Evolutionary conservation across 225 moss, liverwort and hornwort genomes (phyloP).

Genomic region (Polytrichum formosum): DNA sequence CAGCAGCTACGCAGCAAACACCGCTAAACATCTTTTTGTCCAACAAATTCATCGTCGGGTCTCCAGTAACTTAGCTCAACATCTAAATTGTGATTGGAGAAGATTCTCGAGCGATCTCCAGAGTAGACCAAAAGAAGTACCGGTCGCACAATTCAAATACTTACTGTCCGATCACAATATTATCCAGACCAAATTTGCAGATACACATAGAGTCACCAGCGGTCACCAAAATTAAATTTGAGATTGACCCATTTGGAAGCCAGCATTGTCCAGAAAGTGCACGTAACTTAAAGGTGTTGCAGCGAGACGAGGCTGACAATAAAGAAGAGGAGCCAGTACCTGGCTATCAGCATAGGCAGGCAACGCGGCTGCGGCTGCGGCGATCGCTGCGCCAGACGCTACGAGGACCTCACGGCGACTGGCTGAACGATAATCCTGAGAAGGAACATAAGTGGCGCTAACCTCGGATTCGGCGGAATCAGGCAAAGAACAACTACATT

Average conservation of each 20-base stretch:
- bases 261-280: not conserved
- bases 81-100: no score
- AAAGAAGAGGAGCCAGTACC: slow-evolving; percentile 16
- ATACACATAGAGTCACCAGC: not conserved
- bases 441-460: slow-evolving; percentile 1
- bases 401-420: slow-evolving; percentile 27
- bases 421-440: not conserved
- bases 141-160: not conserved
- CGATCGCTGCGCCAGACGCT: slow-evolving; percentile 12
- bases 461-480: slow-evolving; percentile 14
- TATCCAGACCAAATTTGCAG: not conserved
- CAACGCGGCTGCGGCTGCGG: slow-evolving; percentile 13
- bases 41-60: no score
- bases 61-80: no score
- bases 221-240: not conserved
- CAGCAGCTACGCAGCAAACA: no score
- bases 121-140: no score
- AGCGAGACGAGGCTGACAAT: not conserved
- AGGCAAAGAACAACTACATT: slow-evolving; percentile 19
- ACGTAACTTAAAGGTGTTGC: not conserved
- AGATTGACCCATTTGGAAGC: not conserved
- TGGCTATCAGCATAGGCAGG: slow-evolving; percentile 30
- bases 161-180: not conserved
- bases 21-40: no score
- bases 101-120: no score